These are phyloP conservation scores for Incumbomyces delicatus DNA, from an alignment of 2,329 filamentous ascomycete genomes.

Conservation along the genomic window DNA sequence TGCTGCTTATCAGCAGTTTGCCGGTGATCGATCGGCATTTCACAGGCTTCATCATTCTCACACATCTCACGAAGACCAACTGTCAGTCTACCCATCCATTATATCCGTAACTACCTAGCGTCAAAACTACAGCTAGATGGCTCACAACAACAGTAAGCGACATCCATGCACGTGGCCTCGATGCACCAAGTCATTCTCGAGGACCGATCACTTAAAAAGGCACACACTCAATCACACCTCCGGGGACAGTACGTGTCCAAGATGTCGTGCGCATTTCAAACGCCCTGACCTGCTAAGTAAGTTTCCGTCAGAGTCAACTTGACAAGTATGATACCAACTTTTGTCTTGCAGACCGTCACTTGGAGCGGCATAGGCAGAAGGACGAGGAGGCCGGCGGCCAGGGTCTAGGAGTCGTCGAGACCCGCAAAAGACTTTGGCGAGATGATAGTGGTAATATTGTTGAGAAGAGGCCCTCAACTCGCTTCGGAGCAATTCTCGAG, in stretches of 20 bases:
- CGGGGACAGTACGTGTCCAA: constrained; percentile 43
- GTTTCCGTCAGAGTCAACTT: constrained; percentile 9
- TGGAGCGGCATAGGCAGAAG: constrained; percentile 42
- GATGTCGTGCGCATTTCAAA: constrained; percentile 53
- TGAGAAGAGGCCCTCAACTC: constrained; percentile 24
- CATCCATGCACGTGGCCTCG: background rate
- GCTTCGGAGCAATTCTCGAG: background rate
- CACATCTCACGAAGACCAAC: no score
- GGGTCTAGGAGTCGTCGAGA: constrained; percentile 39
- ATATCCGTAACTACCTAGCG: no score
- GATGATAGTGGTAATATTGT: constrained; percentile 40
- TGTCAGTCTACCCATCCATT: no score
- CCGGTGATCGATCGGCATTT: no score
- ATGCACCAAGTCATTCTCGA: background rate
- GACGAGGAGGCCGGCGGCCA: constrained; percentile 42
- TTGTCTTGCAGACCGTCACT: constrained; percentile 43
- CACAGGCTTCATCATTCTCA: no score
- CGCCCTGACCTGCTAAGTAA: constrained; percentile 50
- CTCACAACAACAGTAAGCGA: background rate
- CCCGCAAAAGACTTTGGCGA: constrained; percentile 41
- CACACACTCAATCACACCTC: background rate
- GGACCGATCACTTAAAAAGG: background rate
- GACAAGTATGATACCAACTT: constrained; percentile 1
- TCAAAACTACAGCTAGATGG: background rate
- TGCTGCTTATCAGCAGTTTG: no score